Conservation (phyloP, 2,329 filamentous ascomycete species). For the Penicillium expansum region DNA sequence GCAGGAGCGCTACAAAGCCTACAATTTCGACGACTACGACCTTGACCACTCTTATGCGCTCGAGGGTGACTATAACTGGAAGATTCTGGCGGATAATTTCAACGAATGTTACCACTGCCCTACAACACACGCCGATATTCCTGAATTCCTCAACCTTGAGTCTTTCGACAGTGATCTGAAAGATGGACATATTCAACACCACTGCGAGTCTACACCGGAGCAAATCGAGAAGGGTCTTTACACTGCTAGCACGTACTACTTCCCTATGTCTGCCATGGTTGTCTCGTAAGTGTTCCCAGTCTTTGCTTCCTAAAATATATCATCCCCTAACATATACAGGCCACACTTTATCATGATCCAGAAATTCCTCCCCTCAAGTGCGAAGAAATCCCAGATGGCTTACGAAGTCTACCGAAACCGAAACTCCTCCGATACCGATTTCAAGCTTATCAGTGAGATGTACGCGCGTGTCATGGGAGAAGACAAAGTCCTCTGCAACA, state of each 20-base stretch:
- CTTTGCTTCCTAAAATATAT: neutral
- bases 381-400: conserved; percentile 54
- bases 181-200: conserved; percentile 52
- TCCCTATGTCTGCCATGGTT: conserved; percentile 33
- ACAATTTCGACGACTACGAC: conserved; percentile 23
- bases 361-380: conserved; percentile 56
- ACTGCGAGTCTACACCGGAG: conserved; percentile 48
- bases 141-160: conserved; percentile 56
- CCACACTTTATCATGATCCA: conserved; percentile 65
- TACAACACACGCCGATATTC: conserved; percentile 58
- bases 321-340: conserved; percentile 36
- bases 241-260: conserved; percentile 34
- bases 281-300: conserved; percentile 26
- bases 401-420: conserved; percentile 65
- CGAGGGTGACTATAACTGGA: conserved; percentile 26
- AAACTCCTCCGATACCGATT: conserved; percentile 58
- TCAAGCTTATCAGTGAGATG: conserved; percentile 56
- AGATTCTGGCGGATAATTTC: conserved; percentile 26
- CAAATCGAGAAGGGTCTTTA: conserved; percentile 50
- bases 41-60: conserved; percentile 21
- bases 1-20: conserved; percentile 22
- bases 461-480: conserved; percentile 65
- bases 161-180: conserved; percentile 54
- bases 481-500: conserved; percentile 61
- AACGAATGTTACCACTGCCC: conserved; percentile 63